Percentiles rank a stretch among this genome's conserved stretches.
Evolutionary conservation across 768 basidiomycete species (phyloP).

Genomic region (Suillus brevipes): DNA sequence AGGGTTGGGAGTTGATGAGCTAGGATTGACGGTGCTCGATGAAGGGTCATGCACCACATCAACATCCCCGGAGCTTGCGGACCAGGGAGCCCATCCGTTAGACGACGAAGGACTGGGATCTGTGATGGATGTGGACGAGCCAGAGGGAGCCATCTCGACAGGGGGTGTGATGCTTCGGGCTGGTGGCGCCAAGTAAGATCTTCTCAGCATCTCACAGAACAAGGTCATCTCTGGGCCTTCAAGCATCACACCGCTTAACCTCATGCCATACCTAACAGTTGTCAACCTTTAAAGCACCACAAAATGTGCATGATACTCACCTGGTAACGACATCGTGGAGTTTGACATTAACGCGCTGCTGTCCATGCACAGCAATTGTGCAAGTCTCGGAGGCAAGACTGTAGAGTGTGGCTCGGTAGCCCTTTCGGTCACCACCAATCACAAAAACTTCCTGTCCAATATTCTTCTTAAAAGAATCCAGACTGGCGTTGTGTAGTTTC

Average conservation of each 20-base stretch:
- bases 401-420: too few relatives aligned
- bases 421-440: too few relatives aligned
- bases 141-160: not conserved
- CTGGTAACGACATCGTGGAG: not conserved
- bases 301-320: not conserved
- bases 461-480: too few relatives aligned
- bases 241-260: not conserved
- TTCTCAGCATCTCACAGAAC: not conserved
- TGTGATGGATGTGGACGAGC: not conserved
- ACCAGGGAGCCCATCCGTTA: not conserved
- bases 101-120: not conserved
- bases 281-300: not conserved
- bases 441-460: too few relatives aligned
- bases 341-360: not conserved
- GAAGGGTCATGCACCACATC: too few relatives aligned
- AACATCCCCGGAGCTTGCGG: not conserved
- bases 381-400: too few relatives aligned
- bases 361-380: too few relatives aligned
- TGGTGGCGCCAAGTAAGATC: not conserved
- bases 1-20: too few relatives aligned
- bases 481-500: too few relatives aligned
- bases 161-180: not conserved
- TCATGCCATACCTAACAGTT: not conserved
- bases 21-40: too few relatives aligned
- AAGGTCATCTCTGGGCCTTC: not conserved